Percentiles rank a stretch among this genome's conserved stretches.
phyloP scores from a whole-genome alignment of 345 rosid genomes.

The Lagerstroemia speciosa region DNA sequence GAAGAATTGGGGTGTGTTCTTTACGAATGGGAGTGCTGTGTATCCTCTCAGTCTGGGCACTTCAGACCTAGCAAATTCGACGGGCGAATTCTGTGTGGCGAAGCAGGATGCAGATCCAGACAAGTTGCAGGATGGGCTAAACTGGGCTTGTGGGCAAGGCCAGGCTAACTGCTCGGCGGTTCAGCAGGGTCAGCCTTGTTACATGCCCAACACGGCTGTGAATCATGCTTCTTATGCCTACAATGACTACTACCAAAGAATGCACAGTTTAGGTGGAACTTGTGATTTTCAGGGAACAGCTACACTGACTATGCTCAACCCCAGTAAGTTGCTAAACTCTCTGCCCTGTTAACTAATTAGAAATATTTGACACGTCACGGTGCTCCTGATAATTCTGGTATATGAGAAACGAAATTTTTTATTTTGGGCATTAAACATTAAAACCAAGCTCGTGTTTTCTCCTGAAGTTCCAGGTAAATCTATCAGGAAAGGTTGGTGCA shows the following conservation, averaged over 20 bases:
- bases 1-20: slow-evolving; percentile 80
- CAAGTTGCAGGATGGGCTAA: slow-evolving; percentile 63
- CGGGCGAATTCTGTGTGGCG: slow-evolving; percentile 64
- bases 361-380: neutral
- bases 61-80: slow-evolving; percentile 35
- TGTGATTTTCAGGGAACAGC: slow-evolving; percentile 86
- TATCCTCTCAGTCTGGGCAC: slow-evolving; percentile 50
- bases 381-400: neutral
- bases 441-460: neutral
- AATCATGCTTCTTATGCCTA: slow-evolving; percentile 89
- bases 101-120: slow-evolving; percentile 52
- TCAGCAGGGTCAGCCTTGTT: slow-evolving; percentile 67
- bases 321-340: slow-evolving; percentile 43
- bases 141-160: slow-evolving; percentile 98
- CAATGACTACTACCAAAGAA: slow-evolving; percentile 79
- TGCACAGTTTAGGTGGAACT: slow-evolving; percentile 64
- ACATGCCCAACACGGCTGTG: slow-evolving; percentile 39
- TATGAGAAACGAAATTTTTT: neutral
- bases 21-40: slow-evolving; percentile 63
- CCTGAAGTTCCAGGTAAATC: neutral
- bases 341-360: neutral
- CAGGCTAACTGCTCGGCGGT: slow-evolving; percentile 66
- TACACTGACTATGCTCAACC: slow-evolving; percentile 43
- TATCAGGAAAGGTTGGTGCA: too few species aligned
- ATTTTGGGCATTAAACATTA: neutral